Conservation (phyloP, 164 flowering plant genomes). For the Brasenia schreberi region DNA sequence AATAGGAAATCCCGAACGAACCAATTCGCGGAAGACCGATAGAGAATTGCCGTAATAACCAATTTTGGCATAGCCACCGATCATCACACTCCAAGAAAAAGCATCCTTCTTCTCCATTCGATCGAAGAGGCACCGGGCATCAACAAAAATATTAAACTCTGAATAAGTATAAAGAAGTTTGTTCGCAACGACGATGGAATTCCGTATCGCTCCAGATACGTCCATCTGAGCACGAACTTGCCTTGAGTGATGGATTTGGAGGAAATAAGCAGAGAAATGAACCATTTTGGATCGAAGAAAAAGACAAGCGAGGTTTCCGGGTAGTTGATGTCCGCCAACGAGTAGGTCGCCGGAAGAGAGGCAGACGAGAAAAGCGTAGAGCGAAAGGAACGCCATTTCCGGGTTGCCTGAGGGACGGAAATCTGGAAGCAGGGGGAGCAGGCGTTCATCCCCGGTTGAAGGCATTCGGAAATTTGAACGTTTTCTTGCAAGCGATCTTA, state of each 20-base stretch:
- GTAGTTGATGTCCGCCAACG: constrained; percentile 3
- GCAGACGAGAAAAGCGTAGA: neutral
- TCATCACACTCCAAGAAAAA: constrained; percentile 37
- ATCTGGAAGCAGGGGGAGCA: too few relatives aligned
- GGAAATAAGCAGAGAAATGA: constrained; percentile 17
- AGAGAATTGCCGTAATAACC: constrained; percentile 29
- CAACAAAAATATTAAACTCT: constrained; percentile 14
- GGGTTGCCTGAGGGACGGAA: too few relatives aligned
- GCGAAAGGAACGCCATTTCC: neutral
- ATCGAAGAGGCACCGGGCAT: constrained; percentile 22
- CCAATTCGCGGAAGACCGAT: constrained; percentile 24
- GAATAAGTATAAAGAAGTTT: constrained; percentile 34
- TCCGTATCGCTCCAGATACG: constrained; percentile 12
- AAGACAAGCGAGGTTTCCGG: constrained; percentile 4
- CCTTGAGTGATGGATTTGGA: constrained; percentile 22
- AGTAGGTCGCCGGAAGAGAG: neutral
- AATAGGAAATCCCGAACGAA: constrained; percentile 17
- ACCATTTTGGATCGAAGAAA: constrained; percentile 11
- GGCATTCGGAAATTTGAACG: too few relatives aligned
- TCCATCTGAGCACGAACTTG: constrained; percentile 32
- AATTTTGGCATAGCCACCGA: constrained; percentile 36
- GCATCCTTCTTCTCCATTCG: constrained; percentile 24
- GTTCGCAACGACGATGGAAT: constrained; percentile 22
- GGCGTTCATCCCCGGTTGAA: too few relatives aligned
- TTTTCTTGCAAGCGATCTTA: too few relatives aligned